Evolutionary conservation across 768 basidiomycete species (phyloP), one percentile per base, ranked within the genome.

Genomic region (Pholiota molesta): DNA sequence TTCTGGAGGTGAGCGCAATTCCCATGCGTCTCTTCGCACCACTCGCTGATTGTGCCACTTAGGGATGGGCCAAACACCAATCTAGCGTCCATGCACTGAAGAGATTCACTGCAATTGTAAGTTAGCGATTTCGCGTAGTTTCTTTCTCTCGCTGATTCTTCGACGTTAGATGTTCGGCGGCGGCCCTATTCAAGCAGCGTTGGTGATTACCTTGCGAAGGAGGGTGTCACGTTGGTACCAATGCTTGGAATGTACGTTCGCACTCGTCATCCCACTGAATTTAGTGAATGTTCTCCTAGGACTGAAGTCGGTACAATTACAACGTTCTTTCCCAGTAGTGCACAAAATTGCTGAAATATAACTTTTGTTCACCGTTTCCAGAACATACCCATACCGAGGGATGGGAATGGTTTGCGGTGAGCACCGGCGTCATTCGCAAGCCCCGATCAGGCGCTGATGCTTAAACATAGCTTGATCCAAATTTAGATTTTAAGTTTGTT

Each of bases 181-280:
- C 6, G 59, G 59, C 3, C 59, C 59, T 19, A n/a, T 60, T 17
- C 52, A 54, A 26, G n/a, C 9, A 35, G 21, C 52, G 31, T 54
- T 2, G 59, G 52, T 1, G 42, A 60, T 11, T n/a, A 40, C 5
- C 40, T 60, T 14, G 59, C 52, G 2, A n/a, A 33, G 6, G 29
- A 60, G 26, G 59, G 59, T 13, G 59, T 60, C 16, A 54, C 21
- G 5, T 4, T 60, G 19, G 33, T 54, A 19, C 59, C 59, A 5
- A 60, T 45, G n/a, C 59, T 60, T n/a, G 59, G 59, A 40, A 21
- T 60, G 59, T 53, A 35, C 26, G 29, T 17, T 42, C 11, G 14
- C 7, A 13, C 2, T 37, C 11, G 35, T 10, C 35, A 1, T 13
- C 3, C 35, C 10, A 37, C 14, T 16, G 31, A 31, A 37, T 37